A percentile compares a stretch with the other conserved stretches of the same genome.
phyloP scores from a whole-genome alignment of 257 asterid species.

The Marsdenia floribunda region DNA sequence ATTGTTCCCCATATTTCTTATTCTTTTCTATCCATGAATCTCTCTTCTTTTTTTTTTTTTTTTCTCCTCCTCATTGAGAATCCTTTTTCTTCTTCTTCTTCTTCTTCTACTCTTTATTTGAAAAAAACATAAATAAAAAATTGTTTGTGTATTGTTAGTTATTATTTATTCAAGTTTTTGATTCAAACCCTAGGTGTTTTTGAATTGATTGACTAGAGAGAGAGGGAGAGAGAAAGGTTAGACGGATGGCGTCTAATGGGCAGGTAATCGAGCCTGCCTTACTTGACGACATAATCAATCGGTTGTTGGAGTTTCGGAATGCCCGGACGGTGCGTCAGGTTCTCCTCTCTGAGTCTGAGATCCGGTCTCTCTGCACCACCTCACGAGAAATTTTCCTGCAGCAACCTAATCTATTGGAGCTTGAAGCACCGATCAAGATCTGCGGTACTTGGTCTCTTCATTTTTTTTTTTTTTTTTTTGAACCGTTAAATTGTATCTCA shows the following conservation, averaged over 20 bases:
- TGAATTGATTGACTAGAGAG: background rate
- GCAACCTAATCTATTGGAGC: conserved; percentile 94
- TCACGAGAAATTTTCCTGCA: conserved; percentile 79
- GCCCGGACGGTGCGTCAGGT: conserved; percentile 83
- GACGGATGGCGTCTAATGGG: conserved; percentile 58
- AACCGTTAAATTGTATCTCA: background rate
- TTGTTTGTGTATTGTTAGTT: too few relatives aligned
- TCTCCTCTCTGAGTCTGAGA: conserved; percentile 87
- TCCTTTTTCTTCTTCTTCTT: background rate
- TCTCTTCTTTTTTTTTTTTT: conserved; percentile 14
- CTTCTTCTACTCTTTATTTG: background rate
- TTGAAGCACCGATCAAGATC: conserved; percentile 97
- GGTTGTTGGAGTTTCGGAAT: conserved; percentile 69
- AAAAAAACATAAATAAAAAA: background rate
- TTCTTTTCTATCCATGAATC: conserved; percentile 4
- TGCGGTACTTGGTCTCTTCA: conserved; percentile 47
- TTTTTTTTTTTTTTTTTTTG: background rate
- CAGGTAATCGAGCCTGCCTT: conserved; percentile 71
- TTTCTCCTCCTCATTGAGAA: conserved; percentile 14
- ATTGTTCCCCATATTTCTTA: background rate
- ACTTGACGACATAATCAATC: conserved; percentile 75
- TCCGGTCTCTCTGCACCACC: conserved; percentile 71
- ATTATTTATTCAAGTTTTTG: background rate
- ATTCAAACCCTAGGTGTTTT: conserved; percentile 16
- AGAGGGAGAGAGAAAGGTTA: background rate